These are phyloP conservation scores for Cylindrotheca closterium DNA, from an alignment of 108 stramenopile genomes.

Conservation along the genomic window DNA sequence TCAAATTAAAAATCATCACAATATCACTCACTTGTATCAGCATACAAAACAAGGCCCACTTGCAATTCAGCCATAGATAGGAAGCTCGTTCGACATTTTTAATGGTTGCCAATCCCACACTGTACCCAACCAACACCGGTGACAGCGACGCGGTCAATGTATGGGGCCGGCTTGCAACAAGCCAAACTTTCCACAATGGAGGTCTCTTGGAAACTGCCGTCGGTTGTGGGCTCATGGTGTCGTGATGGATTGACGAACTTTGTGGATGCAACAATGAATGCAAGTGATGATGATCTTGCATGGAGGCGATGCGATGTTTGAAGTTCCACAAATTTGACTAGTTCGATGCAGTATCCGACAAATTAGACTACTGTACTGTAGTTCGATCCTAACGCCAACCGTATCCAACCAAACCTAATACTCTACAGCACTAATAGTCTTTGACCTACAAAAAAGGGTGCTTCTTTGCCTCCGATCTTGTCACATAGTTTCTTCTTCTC, in stretches of 20 bases:
- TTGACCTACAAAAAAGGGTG: constrained; percentile 64
- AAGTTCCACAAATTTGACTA: too few relatives aligned
- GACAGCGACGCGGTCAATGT: constrained; percentile 82
- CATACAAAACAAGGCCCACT: constrained; percentile 50
- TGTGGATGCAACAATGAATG: too few relatives aligned
- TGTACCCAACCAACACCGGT: constrained; percentile 68
- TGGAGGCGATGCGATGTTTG: too few relatives aligned
- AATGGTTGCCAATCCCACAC: constrained; percentile 7
- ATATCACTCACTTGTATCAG: constrained; percentile 56
- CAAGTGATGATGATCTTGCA: too few relatives aligned
- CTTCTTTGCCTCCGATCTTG: constrained; percentile 53
- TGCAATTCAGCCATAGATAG: constrained; percentile 13
- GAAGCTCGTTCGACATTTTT: constrained; percentile 4
- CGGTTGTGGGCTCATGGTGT: too few relatives aligned
- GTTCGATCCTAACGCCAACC: too few relatives aligned
- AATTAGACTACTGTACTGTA: too few relatives aligned
- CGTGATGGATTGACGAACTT: too few relatives aligned
- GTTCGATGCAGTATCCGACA: too few relatives aligned
- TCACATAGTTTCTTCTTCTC: constrained; percentile 49
- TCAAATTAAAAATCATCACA: too few relatives aligned
- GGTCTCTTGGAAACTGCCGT: constrained; percentile 77
- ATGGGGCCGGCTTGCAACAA: constrained; percentile 80
- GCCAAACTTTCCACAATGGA: constrained; percentile 73
- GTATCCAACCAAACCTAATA: too few relatives aligned
- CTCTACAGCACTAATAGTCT: constrained; percentile 65